Evolutionary conservation across 352 stramenopile genomes (phyloP).

Genomic region (Blastocystis sp.): DNA sequence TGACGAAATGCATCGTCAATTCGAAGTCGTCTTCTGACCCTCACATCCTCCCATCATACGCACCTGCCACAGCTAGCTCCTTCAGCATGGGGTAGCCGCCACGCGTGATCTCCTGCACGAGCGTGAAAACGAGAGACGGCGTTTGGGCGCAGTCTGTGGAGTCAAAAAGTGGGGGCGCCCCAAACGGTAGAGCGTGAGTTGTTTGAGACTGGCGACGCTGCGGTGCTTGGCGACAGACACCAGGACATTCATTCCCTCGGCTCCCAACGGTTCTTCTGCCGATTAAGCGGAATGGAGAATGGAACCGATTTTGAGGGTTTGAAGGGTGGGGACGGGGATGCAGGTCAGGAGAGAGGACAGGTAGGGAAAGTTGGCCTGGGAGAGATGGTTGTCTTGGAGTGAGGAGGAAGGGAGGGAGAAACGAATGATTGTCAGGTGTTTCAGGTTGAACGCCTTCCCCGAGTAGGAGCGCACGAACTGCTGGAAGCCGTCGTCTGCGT

Average conservation of each 20-base stretch:
- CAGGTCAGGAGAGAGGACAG: neutral
- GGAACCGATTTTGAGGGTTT: slow-evolving; percentile 32
- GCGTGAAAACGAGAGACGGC: neutral
- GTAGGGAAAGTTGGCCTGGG: neutral
- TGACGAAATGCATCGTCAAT: neutral
- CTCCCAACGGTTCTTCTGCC: slow-evolving; percentile 7
- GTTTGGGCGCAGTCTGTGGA: slow-evolving; percentile 12
- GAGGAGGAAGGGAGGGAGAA: neutral
- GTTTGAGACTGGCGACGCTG: slow-evolving; percentile 9
- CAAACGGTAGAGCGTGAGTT: neutral
- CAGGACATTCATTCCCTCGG: neutral
- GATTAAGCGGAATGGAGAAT: neutral
- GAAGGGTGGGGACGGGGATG: slow-evolving; percentile 14
- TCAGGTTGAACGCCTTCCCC: slow-evolving; percentile 22
- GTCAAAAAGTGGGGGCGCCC: too few relatives aligned
- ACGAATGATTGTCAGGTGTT: slow-evolving; percentile 4
- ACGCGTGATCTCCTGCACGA: neutral
- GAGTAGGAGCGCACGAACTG: slow-evolving; percentile 1
- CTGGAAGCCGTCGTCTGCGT: slow-evolving; percentile 19
- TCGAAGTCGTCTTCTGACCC: neutral
- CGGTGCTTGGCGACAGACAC: neutral
- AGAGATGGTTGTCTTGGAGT: slow-evolving; percentile 42
- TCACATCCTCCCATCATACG: neutral
- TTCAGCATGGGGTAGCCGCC: slow-evolving; percentile 21
- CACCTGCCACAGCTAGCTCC: neutral